A percentile compares a stretch with the other conserved stretches of the same genome.
Evolutionary conservation across 2,329 filamentous ascomycete genomes (phyloP).

Genomic region (Fusarium albosuccineum): DNA sequence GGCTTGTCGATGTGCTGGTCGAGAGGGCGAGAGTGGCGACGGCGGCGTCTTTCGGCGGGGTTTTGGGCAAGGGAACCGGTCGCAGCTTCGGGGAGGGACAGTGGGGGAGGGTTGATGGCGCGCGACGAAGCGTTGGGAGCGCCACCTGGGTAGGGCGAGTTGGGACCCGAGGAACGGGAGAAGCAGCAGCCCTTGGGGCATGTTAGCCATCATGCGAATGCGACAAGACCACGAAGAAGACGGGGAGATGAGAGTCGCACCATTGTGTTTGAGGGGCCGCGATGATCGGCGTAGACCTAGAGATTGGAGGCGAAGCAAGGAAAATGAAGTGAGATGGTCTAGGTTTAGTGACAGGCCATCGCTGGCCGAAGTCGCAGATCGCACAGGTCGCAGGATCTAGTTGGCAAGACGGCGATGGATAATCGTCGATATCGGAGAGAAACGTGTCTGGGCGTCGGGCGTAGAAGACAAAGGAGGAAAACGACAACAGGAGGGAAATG

Average conservation of each 20-base stretch:
- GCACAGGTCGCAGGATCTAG: constrained; percentile 5
- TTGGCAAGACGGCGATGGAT: constrained; percentile 1
- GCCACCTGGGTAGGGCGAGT: constrained; percentile 66
- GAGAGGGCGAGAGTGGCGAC: constrained; percentile 56
- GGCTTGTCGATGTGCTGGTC: constrained; percentile 78
- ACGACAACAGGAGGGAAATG: not conserved
- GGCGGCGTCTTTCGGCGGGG: constrained; percentile 48
- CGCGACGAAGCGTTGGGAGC: constrained; percentile 64
- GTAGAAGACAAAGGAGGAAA: constrained; percentile 7
- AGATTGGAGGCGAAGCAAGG: constrained; percentile 28
- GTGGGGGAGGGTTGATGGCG: constrained; percentile 63
- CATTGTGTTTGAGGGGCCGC: constrained; percentile 35
- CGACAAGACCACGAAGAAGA: no score
- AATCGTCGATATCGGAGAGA: not conserved
- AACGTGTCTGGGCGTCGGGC: not conserved
- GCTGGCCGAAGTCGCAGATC: constrained; percentile 34
- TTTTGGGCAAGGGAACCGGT: constrained; percentile 37
- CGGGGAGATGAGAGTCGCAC: constrained; percentile 22
- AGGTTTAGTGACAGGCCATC: constrained; percentile 41
- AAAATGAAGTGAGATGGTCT: constrained; percentile 25
- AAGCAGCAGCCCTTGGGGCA: constrained; percentile 67
- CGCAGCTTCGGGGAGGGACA: constrained; percentile 50
- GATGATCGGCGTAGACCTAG: constrained; percentile 26
- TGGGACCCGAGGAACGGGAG: constrained; percentile 64
- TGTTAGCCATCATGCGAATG: constrained; percentile 29